Evolutionary conservation across 2,329 filamentous ascomycete genomes (phyloP), one percentile per base, ranked within the genome.

Genomic region (Phoma herbarum): DNA sequence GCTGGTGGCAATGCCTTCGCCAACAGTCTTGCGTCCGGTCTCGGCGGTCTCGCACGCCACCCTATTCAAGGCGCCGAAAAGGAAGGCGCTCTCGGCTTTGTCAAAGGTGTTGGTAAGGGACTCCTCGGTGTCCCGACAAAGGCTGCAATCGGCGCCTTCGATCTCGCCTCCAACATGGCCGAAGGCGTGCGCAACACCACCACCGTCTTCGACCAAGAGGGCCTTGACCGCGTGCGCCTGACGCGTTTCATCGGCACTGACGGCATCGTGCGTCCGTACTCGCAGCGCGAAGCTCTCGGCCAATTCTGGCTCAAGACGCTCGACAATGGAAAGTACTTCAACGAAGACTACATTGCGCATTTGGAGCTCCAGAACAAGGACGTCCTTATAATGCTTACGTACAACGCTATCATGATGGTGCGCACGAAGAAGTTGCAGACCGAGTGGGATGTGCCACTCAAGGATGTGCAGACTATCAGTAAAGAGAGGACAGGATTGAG

Each of bases 231-330:
- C 47, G 93, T 97, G 23, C 91, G 95, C n/a, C 85, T 96, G 50
- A 91, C 93, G 6, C 90, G 95, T 18, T 97, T 96, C 80, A 92
- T 99, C 60, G 91, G 92, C 16, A 87, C 89, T 41, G 94, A 99
- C 75, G 95, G 95, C 39, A 91, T 99, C 60, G 93, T 99, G 31
- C 90, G 94, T 3, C 93, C 95, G 0, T 99, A 97, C 82, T 93
- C 89, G 55, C 91, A 96, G 74, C 91, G 95, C 45, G 95, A 99
- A 82, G 93, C 95, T 0, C 87, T 99, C 3, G 95, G 95, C 0
- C 95, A 99, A 77, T 97, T 92, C 82, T 99, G 95, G 96, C 88
- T 99, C 64, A 99, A 99, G 84, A 96, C 97, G 59, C 88, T 96
- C 11, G 95, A 99, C 79, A 95, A 97, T 65, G 95, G 95, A 61